Evolutionary conservation across 805 yeast genomes (phyloP), one percentile per base, ranked within the genome.

Genomic region (Priceomyces medius): DNA sequence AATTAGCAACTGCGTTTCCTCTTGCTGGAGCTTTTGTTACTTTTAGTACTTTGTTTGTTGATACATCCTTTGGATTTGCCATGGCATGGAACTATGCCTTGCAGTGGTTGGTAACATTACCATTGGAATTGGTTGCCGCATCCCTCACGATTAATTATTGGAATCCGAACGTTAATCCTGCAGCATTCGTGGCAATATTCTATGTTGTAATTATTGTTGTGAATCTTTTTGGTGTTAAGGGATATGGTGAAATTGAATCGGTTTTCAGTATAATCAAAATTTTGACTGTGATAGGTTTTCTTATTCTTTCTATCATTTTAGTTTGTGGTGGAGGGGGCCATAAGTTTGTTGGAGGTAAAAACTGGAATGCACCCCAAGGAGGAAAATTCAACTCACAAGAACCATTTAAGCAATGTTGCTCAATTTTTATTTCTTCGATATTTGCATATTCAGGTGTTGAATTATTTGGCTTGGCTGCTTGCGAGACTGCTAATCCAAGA

Each of bases 11-110:
- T 28, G 68, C 80, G 3, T 79, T 75, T 58, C 86, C 86, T 8
- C 72, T 80, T 13, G 71, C 83, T 7, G 86, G 86, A 57, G 80
- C 84, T 5, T 81, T 80, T 50, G 72, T 79, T 31, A 74, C 82
- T n/a, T 81, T 76, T 57, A 74, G 81, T 8, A 66, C 80, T n/a
- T 64, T 77, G 47, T 80, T 81, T 51, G 62, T 81, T 41, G 83
- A 80, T 50, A 73, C 74, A 12, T 76, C 83, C 7, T 74, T 78
- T 68, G 86, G 84, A 21, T 81, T 78, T 53, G 81, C 84, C 6
- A 65, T 71, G 54, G 80, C 79, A 42, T 73, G 77, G 68, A 18
- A 63, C 44, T 66, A 66, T 43, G 68, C 69, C 7, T 31, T 64
- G 18, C 60, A 62, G 64, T 66, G 71, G 70, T 46, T 64, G 34